A percentile compares a stretch with the other conserved stretches of the same genome.
Evolutionary conservation across 2,329 filamentous ascomycete genomes (phyloP).

Genomic region (Fusarium burgessii): DNA sequence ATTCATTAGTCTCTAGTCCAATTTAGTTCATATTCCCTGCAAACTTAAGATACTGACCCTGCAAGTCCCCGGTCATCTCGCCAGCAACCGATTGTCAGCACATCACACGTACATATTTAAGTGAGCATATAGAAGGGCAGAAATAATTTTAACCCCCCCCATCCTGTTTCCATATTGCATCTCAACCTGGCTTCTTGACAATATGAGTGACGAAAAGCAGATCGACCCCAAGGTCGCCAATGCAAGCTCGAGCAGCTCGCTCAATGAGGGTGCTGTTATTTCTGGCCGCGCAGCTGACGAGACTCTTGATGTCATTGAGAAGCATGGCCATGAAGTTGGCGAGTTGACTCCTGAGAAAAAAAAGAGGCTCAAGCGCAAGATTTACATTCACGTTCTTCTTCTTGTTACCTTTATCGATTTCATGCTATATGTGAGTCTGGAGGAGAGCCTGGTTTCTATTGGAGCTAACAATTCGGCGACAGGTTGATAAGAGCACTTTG

Average conservation of each 20-base stretch:
- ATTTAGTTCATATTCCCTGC: not conserved
- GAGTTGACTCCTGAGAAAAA: not conserved
- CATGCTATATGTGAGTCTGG: not conserved
- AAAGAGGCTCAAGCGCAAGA: constrained; percentile 7
- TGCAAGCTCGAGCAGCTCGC: not conserved
- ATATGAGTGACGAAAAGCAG: not conserved
- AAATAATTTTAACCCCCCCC: too few species aligned
- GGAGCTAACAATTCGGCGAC: accelerated
- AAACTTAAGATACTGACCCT: not conserved
- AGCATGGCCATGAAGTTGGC: not conserved
- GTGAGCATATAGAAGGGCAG: not conserved
- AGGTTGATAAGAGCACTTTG: constrained; percentile 3
- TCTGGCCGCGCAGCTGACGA: constrained; percentile 4
- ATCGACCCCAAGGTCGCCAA: not conserved
- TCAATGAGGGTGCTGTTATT: not conserved
- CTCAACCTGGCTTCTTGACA: not conserved
- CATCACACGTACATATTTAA: not conserved
- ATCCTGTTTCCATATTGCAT: too few species aligned
- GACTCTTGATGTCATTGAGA: constrained; percentile 3
- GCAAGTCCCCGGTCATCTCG: not conserved
- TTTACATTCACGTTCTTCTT: constrained; percentile 2
- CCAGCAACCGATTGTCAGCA: not conserved
- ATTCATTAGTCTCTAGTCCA: not conserved
- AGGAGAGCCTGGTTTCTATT: not conserved
- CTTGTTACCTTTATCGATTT: constrained; percentile 7